Evolutionary conservation across 495 filamentous ascomycete genomes (phyloP), one percentile per base, ranked within the genome.

Genomic region (Viridothelium virens): DNA sequence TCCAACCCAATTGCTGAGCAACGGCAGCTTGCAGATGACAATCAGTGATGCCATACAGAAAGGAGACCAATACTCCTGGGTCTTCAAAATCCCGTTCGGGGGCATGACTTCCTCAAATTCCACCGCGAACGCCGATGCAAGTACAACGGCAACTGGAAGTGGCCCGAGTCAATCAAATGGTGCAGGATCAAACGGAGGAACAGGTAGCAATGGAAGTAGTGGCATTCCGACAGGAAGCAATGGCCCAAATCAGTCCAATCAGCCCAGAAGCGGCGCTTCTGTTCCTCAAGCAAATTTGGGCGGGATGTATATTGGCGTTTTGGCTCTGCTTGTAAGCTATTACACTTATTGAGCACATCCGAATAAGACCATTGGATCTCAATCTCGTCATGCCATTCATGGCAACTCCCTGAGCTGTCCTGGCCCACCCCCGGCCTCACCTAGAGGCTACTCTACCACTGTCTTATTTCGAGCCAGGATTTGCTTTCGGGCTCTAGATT

Each of bases 31-130:
- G 38, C 70, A 64, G 61, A 64, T 76, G 25, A 71, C 71, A 25
- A 56, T 73, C 18, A 67, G 64, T 56, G 70, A 78, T 31, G 73
- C 68, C 2, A 65, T 82, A 2, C 61, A 72, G 36, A 71, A 72
- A 48, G 70, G 74, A n/a, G 81, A 82, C 62, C 64, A 78, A 61
- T 81, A 72, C 72, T 76, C 74, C 41, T 82, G 80, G 81, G 79
- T 82, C 0, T 82, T 83, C 59, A 82, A 82, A 71, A 81, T 83
- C 14, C 59, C 69, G 11, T 70, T 53, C 38, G 69, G 69, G 7
- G 69, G 69, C n/a, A 56, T 66, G 33, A 18, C 7, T 12, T 33
- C 12, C n/a, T 33, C 44, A 14, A 65, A 36, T 59, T 36, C 53
- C 5, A 53, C 48, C 48, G 41, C 41, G 14, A 44, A 14, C 48